Evolutionary conservation across 352 stramenopile genomes (phyloP).

Genomic region (Albugo laibachii): DNA sequence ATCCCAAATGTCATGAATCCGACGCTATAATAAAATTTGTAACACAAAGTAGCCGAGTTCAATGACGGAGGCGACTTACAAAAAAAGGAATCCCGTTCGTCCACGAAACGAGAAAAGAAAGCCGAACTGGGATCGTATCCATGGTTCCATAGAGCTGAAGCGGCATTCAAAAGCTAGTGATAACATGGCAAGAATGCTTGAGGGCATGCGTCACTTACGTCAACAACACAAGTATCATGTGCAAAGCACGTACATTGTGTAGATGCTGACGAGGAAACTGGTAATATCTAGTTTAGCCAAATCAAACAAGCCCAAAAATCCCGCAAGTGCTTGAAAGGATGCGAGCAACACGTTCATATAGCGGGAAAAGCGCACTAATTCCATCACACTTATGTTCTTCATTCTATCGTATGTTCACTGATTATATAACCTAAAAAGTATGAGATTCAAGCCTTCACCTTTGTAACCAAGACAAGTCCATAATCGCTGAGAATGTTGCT

Average conservation of each 20-base stretch:
- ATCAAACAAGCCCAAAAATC: constrained; percentile 72
- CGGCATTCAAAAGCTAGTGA: constrained; percentile 73
- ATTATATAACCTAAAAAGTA: no score
- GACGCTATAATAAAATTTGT: constrained; percentile 14
- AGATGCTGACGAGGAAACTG: constrained; percentile 73
- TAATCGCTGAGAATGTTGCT: no score
- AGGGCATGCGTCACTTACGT: not conserved
- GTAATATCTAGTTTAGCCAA: constrained; percentile 70
- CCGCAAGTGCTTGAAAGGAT: constrained; percentile 57
- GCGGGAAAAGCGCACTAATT: constrained; percentile 59
- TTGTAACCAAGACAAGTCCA: no score
- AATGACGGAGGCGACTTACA: constrained; percentile 10
- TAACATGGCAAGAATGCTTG: constrained; percentile 64
- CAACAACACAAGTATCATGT: not conserved
- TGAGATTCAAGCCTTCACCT: no score
- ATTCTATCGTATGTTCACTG: constrained; percentile 12
- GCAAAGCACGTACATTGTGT: constrained; percentile 39
- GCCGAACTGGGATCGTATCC: constrained; percentile 68
- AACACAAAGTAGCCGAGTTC: not conserved
- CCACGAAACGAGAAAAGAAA: constrained; percentile 80
- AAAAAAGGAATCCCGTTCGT: constrained; percentile 67
- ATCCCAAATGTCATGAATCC: constrained; percentile 82
- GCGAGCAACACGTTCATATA: constrained; percentile 70
- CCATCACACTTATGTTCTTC: constrained; percentile 39
- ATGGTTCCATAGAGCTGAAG: constrained; percentile 73